Percentiles rank a stretch among this genome's conserved stretches.
These are phyloP conservation scores for Sequoiadendron giganteum DNA, from an alignment of 75 land plant species.

Conservation along the genomic window DNA sequence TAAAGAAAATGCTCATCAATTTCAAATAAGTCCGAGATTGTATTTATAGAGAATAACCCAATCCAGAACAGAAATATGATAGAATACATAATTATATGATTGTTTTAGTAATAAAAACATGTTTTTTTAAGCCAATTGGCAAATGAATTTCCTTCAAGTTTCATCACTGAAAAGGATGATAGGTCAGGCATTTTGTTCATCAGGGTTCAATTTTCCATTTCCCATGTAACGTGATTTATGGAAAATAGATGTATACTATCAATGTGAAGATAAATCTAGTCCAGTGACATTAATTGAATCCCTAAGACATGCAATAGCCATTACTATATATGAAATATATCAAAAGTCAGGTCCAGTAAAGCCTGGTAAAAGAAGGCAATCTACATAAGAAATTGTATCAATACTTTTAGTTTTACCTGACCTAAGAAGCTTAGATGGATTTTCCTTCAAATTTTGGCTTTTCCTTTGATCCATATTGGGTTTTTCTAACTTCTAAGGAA, in stretches of 20 bases:
- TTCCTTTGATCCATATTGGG: conserved; percentile 23
- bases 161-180: not conserved
- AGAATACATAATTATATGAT: not conserved
- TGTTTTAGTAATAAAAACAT: not conserved
- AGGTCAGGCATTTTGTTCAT: not conserved
- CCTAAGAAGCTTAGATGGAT: not conserved
- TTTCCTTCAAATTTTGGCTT: not conserved
- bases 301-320: not conserved
- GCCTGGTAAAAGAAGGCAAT: not conserved
- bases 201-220: not conserved
- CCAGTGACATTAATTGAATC: not conserved
- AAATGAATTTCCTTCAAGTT: not conserved
- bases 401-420: not conserved
- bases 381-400: not conserved
- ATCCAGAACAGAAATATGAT: not conserved
- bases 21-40: not conserved
- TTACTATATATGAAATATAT: not conserved
- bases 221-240: not conserved
- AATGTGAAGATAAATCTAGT: not conserved
- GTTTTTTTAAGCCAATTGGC: not conserved
- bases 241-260: not conserved
- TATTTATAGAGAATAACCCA: not conserved
- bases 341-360: not conserved
- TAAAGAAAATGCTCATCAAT: not conserved
- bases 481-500: not conserved